These are phyloP conservation scores for Daldinia vernicosa DNA, from an alignment of 495 filamentous ascomycete species.

Conservation along the genomic window DNA sequence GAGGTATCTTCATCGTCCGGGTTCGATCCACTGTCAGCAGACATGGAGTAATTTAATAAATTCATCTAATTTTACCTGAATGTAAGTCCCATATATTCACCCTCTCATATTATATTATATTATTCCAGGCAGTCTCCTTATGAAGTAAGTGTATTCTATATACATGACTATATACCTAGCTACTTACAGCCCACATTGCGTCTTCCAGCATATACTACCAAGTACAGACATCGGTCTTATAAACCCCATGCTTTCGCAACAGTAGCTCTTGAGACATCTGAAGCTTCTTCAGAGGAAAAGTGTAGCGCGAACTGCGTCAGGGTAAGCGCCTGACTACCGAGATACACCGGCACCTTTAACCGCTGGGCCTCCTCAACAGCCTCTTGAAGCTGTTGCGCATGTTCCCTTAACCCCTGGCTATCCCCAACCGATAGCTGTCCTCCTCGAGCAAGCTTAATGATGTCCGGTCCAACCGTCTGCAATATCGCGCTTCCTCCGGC, in stretches of 20 bases:
- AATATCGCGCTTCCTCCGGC: conserved; percentile 73
- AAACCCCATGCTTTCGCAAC: conserved; percentile 53
- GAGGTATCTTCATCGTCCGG: not conserved
- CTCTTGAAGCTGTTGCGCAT: conserved; percentile 57
- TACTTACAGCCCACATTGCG: not conserved
- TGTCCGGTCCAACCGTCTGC: conserved; percentile 63
- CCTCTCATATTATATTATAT: conserved; percentile 1
- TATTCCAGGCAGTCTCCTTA: not conserved
- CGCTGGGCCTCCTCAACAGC: conserved; percentile 63
- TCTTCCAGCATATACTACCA: not conserved
- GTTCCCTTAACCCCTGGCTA: conserved; percentile 47
- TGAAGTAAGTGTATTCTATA: not conserved
- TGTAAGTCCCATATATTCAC: not conserved
- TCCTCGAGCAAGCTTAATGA: conserved; percentile 55
- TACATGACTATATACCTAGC: not conserved
- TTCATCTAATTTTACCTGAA: not conserved
- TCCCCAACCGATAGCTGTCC: conserved; percentile 33
- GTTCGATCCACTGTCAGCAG: not conserved
- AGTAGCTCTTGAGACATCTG: conserved; percentile 41
- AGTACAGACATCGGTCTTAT: not conserved
- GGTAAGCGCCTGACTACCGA: conserved; percentile 52
- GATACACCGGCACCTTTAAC: conserved; percentile 52
- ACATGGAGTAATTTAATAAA: not conserved
- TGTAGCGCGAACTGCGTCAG: conserved; percentile 47
- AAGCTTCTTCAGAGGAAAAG: conserved; percentile 20